These are phyloP conservation scores for Thermothelomyces thermophilus DNA, from an alignment of 2,329 filamentous ascomycete species.

Conservation along the genomic window DNA sequence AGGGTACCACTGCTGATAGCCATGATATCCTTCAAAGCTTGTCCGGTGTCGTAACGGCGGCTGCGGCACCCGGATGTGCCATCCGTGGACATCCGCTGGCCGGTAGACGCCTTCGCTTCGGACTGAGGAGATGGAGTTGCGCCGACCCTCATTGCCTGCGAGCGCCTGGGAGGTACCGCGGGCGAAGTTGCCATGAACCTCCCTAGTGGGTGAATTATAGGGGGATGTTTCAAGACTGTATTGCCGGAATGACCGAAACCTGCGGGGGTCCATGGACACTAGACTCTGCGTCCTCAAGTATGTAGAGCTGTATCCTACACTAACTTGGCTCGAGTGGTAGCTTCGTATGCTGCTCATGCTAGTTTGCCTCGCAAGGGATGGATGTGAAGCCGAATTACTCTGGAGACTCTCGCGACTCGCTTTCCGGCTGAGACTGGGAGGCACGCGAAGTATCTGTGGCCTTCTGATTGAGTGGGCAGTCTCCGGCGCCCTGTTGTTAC, in stretches of 20 bases:
- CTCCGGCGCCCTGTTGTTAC: conserved; percentile 32
- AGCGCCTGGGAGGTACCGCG: conserved; percentile 25
- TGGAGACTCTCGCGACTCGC: conserved; percentile 29
- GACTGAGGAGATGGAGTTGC: conserved; percentile 30
- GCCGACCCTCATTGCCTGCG: conserved; percentile 26
- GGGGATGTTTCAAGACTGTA: conserved; percentile 12
- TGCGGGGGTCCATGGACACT: conserved; percentile 24
- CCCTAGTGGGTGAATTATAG: conserved; percentile 26
- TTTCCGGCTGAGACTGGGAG: conserved; percentile 27
- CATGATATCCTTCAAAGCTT: conserved; percentile 30
- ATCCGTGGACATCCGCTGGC: conserved; percentile 17
- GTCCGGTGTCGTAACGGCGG: conserved; percentile 29
- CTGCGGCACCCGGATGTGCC: conserved; percentile 17
- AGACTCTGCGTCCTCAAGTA: conserved; percentile 16
- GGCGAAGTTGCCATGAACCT: conserved; percentile 26
- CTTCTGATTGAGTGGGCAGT: conserved; percentile 39
- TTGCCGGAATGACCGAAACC: conserved; percentile 24
- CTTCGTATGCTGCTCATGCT: conserved; percentile 29
- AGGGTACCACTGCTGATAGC: conserved; percentile 17
- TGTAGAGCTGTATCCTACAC: conserved; percentile 6
- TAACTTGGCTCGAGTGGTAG: conserved; percentile 20
- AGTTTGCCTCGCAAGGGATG: conserved; percentile 24
- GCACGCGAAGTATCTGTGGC: conserved; percentile 30
- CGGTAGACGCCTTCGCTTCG: conserved; percentile 20
- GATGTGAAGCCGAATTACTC: conserved; percentile 20